Percentiles rank a stretch among this genome's conserved stretches.
Conservation (phyloP, 768 basidiomycete species). For the Nidula microcarpa region DNA sequence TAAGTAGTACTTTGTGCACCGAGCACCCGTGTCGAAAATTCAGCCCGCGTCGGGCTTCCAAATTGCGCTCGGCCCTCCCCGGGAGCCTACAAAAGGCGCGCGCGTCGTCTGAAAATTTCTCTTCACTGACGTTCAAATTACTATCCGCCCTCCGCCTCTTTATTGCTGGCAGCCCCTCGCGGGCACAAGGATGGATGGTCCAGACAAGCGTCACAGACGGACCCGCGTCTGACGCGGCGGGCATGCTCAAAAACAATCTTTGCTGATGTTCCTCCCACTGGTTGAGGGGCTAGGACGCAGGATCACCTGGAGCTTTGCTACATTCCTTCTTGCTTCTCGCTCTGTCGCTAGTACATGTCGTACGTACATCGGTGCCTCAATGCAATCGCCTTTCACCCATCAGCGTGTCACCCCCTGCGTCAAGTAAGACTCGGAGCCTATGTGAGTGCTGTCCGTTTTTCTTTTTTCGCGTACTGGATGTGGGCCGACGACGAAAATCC, state of each 20-base stretch:
- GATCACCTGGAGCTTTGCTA: constrained; percentile 86
- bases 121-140: constrained; percentile 71
- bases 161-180: constrained; percentile 21
- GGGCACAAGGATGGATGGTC: constrained; percentile 64
- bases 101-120: constrained; percentile 3
- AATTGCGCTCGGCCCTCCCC: constrained; percentile 16
- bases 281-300: constrained; percentile 88
- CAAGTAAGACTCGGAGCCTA: neutral
- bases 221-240: constrained; percentile 19
- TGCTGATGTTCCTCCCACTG: constrained; percentile 88
- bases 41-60: constrained; percentile 8
- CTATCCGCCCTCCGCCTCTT: constrained; percentile 57
- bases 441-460: constrained; percentile 18
- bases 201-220: constrained; percentile 87
- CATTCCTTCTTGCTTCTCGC: constrained; percentile 29
- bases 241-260: constrained; percentile 88
- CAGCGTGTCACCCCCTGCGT: neutral
- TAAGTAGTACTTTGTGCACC: neutral
- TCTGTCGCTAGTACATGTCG: too few relatives aligned
- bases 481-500: constrained; percentile 73
- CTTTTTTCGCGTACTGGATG: constrained; percentile 10
- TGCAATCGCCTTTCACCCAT: too few relatives aligned
- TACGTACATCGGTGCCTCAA: too few relatives aligned
- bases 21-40: neutral
- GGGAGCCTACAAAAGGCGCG: constrained; percentile 22